Evolutionary conservation across 495 filamentous ascomycete species (phyloP).

Genomic region (Penicillium verhagenii): DNA sequence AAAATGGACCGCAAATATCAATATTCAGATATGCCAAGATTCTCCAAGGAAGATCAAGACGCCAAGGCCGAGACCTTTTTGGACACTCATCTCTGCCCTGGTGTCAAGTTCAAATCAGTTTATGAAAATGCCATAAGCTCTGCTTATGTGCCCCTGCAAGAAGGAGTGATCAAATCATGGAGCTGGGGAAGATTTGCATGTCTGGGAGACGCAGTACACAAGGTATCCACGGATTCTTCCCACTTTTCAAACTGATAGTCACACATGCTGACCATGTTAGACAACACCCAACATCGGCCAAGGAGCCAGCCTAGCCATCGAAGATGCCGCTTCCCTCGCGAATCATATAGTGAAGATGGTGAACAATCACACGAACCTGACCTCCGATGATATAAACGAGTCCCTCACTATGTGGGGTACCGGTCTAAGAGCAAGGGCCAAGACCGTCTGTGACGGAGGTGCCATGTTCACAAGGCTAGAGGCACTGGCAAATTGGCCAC

Average conservation of each 20-base stretch:
- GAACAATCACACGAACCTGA: background rate
- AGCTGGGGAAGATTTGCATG: background rate
- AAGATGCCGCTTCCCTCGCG: background rate
- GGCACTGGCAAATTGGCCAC: background rate
- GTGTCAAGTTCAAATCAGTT: background rate
- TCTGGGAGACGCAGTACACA: background rate
- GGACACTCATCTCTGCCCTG: background rate
- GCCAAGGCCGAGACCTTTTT: background rate
- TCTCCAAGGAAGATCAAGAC: background rate
- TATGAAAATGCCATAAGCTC: background rate
- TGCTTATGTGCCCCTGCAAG: background rate
- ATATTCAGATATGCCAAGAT: background rate
- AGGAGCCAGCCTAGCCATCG: background rate
- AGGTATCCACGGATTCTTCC: background rate
- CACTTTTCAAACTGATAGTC: background rate
- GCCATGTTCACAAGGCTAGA: background rate
- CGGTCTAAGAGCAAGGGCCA: background rate
- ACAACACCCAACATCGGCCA: background rate
- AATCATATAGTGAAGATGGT: background rate
- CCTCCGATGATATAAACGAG: background rate
- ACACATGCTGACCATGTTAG: background rate
- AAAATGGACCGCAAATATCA: background rate
- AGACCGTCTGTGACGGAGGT: background rate
- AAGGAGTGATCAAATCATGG: background rate
- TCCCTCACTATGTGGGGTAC: background rate